A percentile compares a stretch with the other conserved stretches of the same genome.
Conservation (phyloP, 2,329 filamentous ascomycete species). For the Phoma sp. region DNA sequence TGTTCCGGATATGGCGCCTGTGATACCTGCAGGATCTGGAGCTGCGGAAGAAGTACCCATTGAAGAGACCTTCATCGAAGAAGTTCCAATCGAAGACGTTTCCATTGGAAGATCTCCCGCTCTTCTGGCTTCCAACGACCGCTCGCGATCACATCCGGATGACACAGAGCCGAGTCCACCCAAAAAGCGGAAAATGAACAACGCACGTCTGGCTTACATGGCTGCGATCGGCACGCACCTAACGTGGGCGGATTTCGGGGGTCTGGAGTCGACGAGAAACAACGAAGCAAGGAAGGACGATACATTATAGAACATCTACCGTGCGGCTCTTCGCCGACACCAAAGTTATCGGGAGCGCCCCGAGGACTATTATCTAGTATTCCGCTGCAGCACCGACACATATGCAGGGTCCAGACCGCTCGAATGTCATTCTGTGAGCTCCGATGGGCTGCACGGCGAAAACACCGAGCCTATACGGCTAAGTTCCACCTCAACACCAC, state of each 20-base stretch:
- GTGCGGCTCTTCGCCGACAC: neutral
- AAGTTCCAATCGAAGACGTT: too few species aligned
- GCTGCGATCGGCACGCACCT: slow-evolving; percentile 46
- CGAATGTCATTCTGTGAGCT: neutral
- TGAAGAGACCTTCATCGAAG: too few species aligned
- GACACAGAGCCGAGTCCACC: neutral
- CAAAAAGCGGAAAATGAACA: slow-evolving; percentile 17
- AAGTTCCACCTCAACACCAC: slow-evolving; percentile 20
- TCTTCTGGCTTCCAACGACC: too few species aligned
- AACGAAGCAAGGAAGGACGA: slow-evolving; percentile 23
- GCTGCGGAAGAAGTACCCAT: neutral
- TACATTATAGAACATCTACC: slow-evolving; percentile 19
- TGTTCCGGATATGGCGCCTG: neutral
- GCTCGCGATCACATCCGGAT: neutral
- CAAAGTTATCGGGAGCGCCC: slow-evolving; percentile 11
- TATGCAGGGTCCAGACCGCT: slow-evolving; percentile 16
- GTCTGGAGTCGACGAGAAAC: slow-evolving; percentile 49
- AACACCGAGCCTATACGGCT: slow-evolving; percentile 14
- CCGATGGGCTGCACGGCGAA: slow-evolving; percentile 13
- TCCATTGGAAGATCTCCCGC: too few species aligned
- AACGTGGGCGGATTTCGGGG: slow-evolving; percentile 50
- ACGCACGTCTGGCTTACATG: slow-evolving; percentile 34
- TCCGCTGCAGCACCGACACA: slow-evolving; percentile 12
- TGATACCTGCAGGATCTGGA: neutral
- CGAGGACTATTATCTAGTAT: neutral